phyloP scores from a whole-genome alignment of 805 yeast genomes.

The Candida ulmi region DNA sequence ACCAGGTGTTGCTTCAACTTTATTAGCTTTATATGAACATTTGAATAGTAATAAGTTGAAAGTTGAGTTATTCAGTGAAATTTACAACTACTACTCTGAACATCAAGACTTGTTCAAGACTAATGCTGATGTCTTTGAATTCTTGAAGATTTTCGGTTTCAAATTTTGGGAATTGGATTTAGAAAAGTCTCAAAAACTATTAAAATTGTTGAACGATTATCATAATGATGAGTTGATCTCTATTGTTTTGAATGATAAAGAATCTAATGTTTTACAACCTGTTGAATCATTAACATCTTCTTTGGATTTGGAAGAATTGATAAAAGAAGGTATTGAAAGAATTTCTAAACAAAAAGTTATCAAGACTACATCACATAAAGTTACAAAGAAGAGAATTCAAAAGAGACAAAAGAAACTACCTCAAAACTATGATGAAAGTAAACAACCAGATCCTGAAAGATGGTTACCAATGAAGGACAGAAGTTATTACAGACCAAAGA shows the following conservation, averaged over 20 bases:
- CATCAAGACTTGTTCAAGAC: constrained; percentile 5
- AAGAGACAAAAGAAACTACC: constrained; percentile 30
- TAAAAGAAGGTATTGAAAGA: constrained; percentile 16
- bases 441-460: constrained; percentile 62
- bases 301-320: constrained; percentile 27
- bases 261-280: constrained; percentile 17
- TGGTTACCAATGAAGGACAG: constrained; percentile 91
- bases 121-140: constrained; percentile 20
- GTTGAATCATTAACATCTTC: constrained; percentile 23
- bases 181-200: constrained; percentile 6
- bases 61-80: constrained; percentile 24
- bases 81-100: constrained; percentile 21
- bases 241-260: constrained; percentile 23
- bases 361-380: constrained; percentile 8
- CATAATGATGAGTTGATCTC: constrained; percentile 22
- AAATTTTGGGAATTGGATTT: constrained; percentile 25
- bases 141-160: constrained; percentile 29
- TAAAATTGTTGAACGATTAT: constrained; percentile 23
- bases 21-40: constrained; percentile 44
- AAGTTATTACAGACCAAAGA: constrained; percentile 74
- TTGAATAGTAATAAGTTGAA: constrained; percentile 33
- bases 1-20: constrained; percentile 47
- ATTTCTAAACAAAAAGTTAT: constrained; percentile 11
- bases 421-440: constrained; percentile 33
- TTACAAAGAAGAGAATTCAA: constrained; percentile 26